Conservation (phyloP, 2,329 filamentous ascomycete genomes). For the Xylogone sp. region DNA sequence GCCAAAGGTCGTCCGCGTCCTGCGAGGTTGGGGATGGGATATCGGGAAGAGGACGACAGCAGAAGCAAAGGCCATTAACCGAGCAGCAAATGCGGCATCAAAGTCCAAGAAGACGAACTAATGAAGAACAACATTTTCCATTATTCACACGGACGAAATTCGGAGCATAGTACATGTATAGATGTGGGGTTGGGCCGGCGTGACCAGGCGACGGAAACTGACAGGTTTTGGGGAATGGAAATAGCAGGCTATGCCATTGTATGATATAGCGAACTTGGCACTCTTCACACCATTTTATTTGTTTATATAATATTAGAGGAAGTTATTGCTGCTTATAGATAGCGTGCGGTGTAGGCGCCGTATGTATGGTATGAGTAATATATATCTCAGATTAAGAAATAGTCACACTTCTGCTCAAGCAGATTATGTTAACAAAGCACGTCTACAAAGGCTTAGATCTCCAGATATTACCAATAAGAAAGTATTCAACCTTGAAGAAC, state of each 20-base stretch:
- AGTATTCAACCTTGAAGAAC: too few species aligned
- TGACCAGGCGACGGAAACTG: too few species aligned
- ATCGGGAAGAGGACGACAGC: slow-evolving; percentile 70
- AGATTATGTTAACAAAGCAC: too few species aligned
- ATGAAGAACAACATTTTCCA: too few species aligned
- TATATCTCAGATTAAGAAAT: background rate
- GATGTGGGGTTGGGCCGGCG: background rate
- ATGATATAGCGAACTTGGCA: too few species aligned
- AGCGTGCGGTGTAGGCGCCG: background rate
- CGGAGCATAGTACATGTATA: background rate
- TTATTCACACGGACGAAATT: background rate
- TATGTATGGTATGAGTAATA: background rate
- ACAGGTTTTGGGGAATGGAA: too few species aligned
- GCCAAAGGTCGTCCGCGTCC: slow-evolving; percentile 87
- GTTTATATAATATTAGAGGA: background rate
- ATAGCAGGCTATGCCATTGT: too few species aligned
- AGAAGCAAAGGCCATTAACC: slow-evolving; percentile 27
- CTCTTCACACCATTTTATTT: too few species aligned
- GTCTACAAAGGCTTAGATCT: too few species aligned
- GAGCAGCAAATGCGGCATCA: slow-evolving; percentile 15
- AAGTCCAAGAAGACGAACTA: slow-evolving; percentile 9
- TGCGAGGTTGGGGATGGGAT: slow-evolving; percentile 89
- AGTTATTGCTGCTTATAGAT: background rate
- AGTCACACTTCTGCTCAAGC: too few species aligned
- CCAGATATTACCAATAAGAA: too few species aligned